phyloP scores from a whole-genome alignment of 2,329 filamentous ascomycete genomes.

The Aureobasidium sp. region DNA sequence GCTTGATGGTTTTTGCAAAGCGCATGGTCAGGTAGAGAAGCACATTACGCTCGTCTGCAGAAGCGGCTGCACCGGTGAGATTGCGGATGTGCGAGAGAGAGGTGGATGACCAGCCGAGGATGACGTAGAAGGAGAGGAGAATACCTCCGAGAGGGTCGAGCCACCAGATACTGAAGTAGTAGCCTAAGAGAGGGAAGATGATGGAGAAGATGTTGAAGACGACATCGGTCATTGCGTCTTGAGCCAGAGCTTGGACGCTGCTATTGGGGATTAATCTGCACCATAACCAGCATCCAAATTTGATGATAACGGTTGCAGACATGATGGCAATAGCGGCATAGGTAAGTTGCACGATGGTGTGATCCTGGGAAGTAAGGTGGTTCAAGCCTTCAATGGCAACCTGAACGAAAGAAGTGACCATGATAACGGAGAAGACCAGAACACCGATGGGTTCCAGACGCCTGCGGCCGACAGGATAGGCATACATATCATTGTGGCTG shows the following conservation, averaged over 20 bases:
- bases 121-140: conserved; percentile 69
- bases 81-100: conserved; percentile 73
- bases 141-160: conserved; percentile 74
- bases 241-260: conserved; percentile 71
- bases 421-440: conserved; percentile 74
- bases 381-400: conserved; percentile 65
- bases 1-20: conserved; percentile 78
- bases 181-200: conserved; percentile 75
- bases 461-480: conserved; percentile 70
- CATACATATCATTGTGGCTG: conserved; percentile 64
- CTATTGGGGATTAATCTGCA: conserved; percentile 81
- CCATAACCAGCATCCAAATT: conserved; percentile 78
- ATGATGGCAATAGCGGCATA: conserved; percentile 71
- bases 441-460: conserved; percentile 74
- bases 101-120: conserved; percentile 70
- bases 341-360: conserved; percentile 64
- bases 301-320: conserved; percentile 73
- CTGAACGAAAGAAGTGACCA: conserved; percentile 79
- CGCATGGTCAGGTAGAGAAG: conserved; percentile 88
- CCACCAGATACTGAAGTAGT: conserved; percentile 73
- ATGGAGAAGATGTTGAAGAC: conserved; percentile 89
- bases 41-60: conserved; percentile 75
- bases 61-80: conserved; percentile 69
- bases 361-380: conserved; percentile 54
- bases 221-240: conserved; percentile 66